Evolutionary conservation across 306 rosid species (phyloP).

Genomic region (Rosa lucieae): DNA sequence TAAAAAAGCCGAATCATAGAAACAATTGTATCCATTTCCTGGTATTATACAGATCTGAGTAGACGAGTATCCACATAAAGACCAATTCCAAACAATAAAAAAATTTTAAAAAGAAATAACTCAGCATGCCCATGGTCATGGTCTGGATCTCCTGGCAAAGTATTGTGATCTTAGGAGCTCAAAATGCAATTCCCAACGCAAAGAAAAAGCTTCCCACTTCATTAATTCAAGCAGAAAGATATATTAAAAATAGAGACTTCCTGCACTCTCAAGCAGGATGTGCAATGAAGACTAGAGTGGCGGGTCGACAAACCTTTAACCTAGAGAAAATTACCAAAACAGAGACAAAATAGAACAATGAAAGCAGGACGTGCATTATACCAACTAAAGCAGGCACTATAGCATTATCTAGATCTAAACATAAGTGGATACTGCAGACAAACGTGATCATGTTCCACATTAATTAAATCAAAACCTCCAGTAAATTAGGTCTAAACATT

Average conservation of each 20-base stretch:
- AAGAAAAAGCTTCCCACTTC: neutral
- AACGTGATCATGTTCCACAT: neutral
- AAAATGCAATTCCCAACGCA: neutral
- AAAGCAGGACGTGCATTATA: neutral
- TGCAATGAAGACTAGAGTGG: neutral
- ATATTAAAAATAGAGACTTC: neutral
- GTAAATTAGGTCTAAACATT: neutral
- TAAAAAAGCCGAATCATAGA: neutral
- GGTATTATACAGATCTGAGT: too few species aligned
- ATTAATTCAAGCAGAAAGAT: neutral
- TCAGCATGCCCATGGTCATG: neutral
- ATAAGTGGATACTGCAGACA: neutral
- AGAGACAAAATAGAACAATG: neutral
- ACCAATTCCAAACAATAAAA: neutral
- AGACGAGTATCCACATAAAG: neutral
- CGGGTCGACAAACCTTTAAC: neutral
- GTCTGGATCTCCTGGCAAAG: neutral
- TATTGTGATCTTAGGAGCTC: neutral
- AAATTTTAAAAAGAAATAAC: neutral
- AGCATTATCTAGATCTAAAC: too few species aligned
- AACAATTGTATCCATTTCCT: neutral
- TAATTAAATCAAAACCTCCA: neutral
- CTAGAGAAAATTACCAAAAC: neutral
- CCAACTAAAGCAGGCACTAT: too few species aligned
- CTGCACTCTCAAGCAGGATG: neutral